Conservation (phyloP, 495 filamentous ascomycete species). For the Usnea hakonensis region DNA sequence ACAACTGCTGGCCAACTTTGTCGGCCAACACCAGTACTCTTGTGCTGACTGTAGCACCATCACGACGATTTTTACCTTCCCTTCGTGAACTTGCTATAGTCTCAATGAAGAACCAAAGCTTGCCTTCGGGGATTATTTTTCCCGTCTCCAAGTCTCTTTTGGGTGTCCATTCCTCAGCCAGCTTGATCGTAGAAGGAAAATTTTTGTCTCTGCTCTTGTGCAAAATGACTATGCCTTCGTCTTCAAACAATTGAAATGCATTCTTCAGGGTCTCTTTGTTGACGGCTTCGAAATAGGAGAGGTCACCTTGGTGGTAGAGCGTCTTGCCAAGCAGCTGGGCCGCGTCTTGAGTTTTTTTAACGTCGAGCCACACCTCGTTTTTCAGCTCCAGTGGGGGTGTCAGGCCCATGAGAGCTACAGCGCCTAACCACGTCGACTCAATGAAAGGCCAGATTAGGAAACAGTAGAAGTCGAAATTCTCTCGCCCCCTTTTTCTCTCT, state of each 20-base stretch:
- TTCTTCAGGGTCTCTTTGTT: constrained; percentile 97
- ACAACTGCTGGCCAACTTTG: constrained; percentile 45
- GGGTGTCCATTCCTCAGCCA: constrained; percentile 75
- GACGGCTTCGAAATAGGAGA: constrained; percentile 94
- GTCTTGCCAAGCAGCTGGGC: constrained; percentile 92
- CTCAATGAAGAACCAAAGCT: constrained; percentile 85
- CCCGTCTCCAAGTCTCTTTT: constrained; percentile 53
- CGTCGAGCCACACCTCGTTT: constrained; percentile 66
- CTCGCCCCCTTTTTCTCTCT: constrained; percentile 70
- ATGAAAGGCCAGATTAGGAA: constrained; percentile 98
- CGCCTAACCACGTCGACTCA: constrained; percentile 84
- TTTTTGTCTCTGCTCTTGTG: constrained; percentile 54
- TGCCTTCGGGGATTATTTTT: constrained; percentile 57
- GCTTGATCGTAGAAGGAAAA: constrained; percentile 49
- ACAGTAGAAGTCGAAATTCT: constrained; percentile 97
- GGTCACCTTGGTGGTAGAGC: constrained; percentile 91
- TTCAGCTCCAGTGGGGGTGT: constrained; percentile 58
- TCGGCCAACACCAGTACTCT: constrained; percentile 76
- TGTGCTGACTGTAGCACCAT: constrained; percentile 79
- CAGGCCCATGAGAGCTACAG: constrained; percentile 76
- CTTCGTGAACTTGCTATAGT: constrained; percentile 71
- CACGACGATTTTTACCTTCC: constrained; percentile 90
- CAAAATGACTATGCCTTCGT: constrained; percentile 79
- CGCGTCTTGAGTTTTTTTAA: constrained; percentile 68
- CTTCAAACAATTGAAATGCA: constrained; percentile 76